phyloP scores from a whole-genome alignment of 225 moss, liverwort and hornwort genomes.

The Physcomitrium patens region DNA sequence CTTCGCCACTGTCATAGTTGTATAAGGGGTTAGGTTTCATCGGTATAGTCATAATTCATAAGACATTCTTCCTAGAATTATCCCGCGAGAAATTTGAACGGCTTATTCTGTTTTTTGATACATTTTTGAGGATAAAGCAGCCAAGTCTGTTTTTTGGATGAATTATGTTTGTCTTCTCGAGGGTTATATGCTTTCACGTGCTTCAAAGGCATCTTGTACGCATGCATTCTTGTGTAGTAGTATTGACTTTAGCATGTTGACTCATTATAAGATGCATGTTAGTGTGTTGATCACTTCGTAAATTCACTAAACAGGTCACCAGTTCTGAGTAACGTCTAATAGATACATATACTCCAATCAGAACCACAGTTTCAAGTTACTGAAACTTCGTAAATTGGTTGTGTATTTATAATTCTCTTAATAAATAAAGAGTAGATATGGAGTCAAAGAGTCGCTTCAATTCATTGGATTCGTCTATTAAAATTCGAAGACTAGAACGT shows the following conservation, averaged over 20 bases:
- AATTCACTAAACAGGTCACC: neutral
- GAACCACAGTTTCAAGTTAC: neutral
- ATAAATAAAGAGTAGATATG: neutral
- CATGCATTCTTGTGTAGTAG: no score
- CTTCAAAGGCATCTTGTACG: no score
- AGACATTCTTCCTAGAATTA: no score
- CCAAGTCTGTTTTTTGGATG: no score
- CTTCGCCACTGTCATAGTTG: neutral
- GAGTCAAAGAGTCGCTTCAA: neutral
- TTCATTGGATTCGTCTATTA: neutral
- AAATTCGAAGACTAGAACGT: neutral
- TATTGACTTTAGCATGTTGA: no score
- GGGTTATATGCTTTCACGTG: no score
- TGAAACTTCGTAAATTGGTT: neutral
- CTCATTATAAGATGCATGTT: neutral
- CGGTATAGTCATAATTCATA: neutral
- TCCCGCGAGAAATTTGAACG: neutral
- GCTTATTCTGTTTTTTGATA: no score
- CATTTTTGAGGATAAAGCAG: no score
- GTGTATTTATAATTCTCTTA: neutral
- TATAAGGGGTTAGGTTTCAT: neutral
- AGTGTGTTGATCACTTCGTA: slow-evolving; percentile 4
- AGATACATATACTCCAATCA: neutral
- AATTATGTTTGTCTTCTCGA: no score
- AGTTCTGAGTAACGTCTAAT: neutral